Base-by-base conservation (phyloP, 1,284 basidiomycete genomes). In the Entoloma clypeatum region DNA sequence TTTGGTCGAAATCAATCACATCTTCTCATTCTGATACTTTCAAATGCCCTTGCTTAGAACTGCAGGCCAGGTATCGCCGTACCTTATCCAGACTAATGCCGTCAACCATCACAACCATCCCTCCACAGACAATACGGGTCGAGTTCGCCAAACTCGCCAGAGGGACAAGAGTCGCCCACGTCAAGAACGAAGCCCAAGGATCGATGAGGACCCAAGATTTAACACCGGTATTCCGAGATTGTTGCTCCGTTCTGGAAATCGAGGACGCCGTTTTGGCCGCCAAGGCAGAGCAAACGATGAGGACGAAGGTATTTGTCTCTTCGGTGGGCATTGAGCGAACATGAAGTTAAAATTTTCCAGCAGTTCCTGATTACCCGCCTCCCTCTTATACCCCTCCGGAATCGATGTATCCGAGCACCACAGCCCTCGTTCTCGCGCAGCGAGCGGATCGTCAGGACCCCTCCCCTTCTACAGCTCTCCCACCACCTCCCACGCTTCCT, bases 21-120 rank as follows among this genome's bases (percentile, higher is more conserved):
- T 50, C 54, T 49, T 60, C 57, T 61, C 51, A 55, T 56, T 59
- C 55, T 61, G 57, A 62, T 60, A 54, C 57, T 54, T 45, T 43
- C 57, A 56, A n/a, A 69, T 69, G 67, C 60, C 65, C 42, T 62
- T 64, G 48, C 62, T 62, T 44, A 65, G 62, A 58, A 54, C 59
- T 63, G 60, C 73, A 63, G 65, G 66, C 54, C 68, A 65, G 49
- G 69, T 74, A 53, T 67, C 74, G 28, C 78, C 79, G 46, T 81
- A 77, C 65, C 71, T 79, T n/a, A n/a, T n/a, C n/a, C n/a, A n/a
- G 48, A 73, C 73, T 39, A 74, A 77, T 55, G 61, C 67, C 58
- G 68, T 73, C 56, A 69, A 66, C 38, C 76, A 74, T 55, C 74
- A 76, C 32, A 49, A 56, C 27, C 65, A 73, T 48, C 62, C 71